Conservation (phyloP, 805 yeast species). For the Metschnikowia santaceciliae region DNA sequence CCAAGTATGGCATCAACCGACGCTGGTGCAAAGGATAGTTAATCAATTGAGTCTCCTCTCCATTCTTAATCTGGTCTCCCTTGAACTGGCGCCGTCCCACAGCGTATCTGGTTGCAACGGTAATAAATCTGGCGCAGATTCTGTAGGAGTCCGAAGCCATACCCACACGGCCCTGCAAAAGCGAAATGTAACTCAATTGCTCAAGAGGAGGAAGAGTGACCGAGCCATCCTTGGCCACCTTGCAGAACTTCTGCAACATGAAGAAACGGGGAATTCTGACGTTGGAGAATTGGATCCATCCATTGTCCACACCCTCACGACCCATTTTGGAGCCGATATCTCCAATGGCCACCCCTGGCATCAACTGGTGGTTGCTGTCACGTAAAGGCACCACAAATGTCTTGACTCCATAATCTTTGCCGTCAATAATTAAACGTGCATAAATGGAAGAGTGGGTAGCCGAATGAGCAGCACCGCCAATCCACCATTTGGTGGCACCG, state of each 20-base stretch:
- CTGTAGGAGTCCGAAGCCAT: slow-evolving; percentile 44
- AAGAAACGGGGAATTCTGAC: slow-evolving; percentile 43
- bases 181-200: slow-evolving; percentile 42
- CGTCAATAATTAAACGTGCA: slow-evolving; percentile 42
- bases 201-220: slow-evolving; percentile 43
- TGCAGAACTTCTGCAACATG: slow-evolving; percentile 44
- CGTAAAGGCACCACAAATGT: slow-evolving; percentile 45
- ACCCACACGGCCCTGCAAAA: slow-evolving; percentile 43
- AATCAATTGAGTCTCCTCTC: slow-evolving; percentile 38
- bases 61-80: slow-evolving; percentile 16
- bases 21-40: slow-evolving; percentile 45
- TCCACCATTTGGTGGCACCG: slow-evolving; percentile 51
- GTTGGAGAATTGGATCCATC: slow-evolving; percentile 45
- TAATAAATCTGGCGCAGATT: slow-evolving; percentile 38
- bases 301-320: slow-evolving; percentile 46
- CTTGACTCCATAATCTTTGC: slow-evolving; percentile 45
- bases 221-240: slow-evolving; percentile 37
- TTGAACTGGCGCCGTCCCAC: slow-evolving; percentile 45
- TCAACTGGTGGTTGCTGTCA: slow-evolving; percentile 38
- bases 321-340: slow-evolving; percentile 49
- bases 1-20: slow-evolving; percentile 43
- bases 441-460: slow-evolving; percentile 40
- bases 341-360: slow-evolving; percentile 44
- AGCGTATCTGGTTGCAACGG: slow-evolving; percentile 44
- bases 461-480: slow-evolving; percentile 48